phyloP scores from a whole-genome alignment of 106 monocot species.

The Phalaenopsis equestris region DNA sequence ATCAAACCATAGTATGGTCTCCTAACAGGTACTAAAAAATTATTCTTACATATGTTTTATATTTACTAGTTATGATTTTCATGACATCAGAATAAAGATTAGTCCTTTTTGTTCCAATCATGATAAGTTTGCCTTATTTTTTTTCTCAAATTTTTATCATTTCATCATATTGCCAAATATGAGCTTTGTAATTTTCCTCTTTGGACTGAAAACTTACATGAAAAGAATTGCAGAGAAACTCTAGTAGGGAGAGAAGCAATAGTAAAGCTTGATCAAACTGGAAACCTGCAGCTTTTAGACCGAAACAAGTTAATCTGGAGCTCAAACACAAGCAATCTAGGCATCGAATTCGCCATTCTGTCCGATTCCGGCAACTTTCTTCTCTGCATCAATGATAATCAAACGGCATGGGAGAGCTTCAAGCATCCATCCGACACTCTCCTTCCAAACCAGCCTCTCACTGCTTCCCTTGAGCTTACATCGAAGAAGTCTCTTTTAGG shows the following conservation, averaged over 20 bases:
- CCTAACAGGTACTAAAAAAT: slow-evolving; percentile 15
- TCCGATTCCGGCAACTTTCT: slow-evolving; percentile 32
- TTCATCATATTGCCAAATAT: too few species aligned
- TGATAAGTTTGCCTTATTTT: background rate
- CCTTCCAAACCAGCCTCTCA: slow-evolving; percentile 26
- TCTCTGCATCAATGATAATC: slow-evolving; percentile 4
- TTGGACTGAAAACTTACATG: background rate
- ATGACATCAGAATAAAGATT: background rate
- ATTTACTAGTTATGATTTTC: background rate
- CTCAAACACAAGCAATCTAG: slow-evolving; percentile 16
- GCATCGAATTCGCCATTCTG: slow-evolving; percentile 13
- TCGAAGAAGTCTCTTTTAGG: slow-evolving; percentile 17
- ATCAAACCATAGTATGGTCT: slow-evolving; percentile 29
- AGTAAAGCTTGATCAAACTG: slow-evolving; percentile 18
- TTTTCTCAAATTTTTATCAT: too few species aligned
- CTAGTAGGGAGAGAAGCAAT: slow-evolving; percentile 18
- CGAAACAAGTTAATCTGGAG: slow-evolving; percentile 15
- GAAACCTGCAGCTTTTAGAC: slow-evolving; percentile 19
- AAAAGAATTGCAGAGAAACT: slow-evolving; percentile 18
- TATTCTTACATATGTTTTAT: background rate
- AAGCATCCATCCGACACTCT: slow-evolving; percentile 34
- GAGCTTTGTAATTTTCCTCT: background rate
- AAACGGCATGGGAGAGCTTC: slow-evolving; percentile 35
- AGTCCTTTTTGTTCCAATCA: background rate
- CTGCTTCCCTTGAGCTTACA: slow-evolving; percentile 23